Base-by-base conservation (phyloP, 2,329 filamentous ascomycete species). In the Beauveria bassiana region DNA sequence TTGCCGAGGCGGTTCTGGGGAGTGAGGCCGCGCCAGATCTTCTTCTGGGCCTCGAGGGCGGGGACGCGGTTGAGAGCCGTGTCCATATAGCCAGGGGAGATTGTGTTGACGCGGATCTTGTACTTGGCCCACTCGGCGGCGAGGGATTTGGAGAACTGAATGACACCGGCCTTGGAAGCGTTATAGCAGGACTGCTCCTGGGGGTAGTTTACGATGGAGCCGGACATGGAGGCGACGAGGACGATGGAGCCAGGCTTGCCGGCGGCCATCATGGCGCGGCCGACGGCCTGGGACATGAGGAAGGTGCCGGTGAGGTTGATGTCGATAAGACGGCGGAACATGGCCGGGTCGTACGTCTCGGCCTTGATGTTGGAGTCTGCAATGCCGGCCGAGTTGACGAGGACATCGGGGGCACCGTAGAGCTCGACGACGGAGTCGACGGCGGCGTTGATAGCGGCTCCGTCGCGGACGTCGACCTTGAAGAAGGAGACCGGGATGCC, bases 21-120 rank as follows among this genome's bases (percentile, higher is more conserved):
- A 8, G 89, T 92, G 64, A 89, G 72, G 43, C 82, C 83, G 68
- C 84, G 85, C 89, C 89, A 92, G 74, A 91, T 89, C 76, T 87
- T 87, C 85, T 91, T 91, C 80, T 91, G 87, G 53, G 87, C 88
- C 65, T 92, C 88, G 22, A 92, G 85, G 45, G 87, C 87, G 24
- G 88, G 88, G 8, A 90, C 88, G 63, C 87, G 86, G 83, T 91
- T 93, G 65, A 91, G 80, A 5, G 87, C 88, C 5, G 90, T 95
- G 78, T 93, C 89, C 86, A 93, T 93, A 79, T 93, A 93, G 34
- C 90, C 90, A 22, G 90, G 90, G 7, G 86, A 90, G 75, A 93
- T 91, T 74, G 85, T 88, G 82, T 95, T 95, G 70, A 93, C 89
- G 43, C 90, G 87, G 71, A 93, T 91, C 68, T 82, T 81, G 75